These are phyloP conservation scores for Zostera marina DNA, from an alignment of 116 monocot genomes.

Conservation along the genomic window DNA sequence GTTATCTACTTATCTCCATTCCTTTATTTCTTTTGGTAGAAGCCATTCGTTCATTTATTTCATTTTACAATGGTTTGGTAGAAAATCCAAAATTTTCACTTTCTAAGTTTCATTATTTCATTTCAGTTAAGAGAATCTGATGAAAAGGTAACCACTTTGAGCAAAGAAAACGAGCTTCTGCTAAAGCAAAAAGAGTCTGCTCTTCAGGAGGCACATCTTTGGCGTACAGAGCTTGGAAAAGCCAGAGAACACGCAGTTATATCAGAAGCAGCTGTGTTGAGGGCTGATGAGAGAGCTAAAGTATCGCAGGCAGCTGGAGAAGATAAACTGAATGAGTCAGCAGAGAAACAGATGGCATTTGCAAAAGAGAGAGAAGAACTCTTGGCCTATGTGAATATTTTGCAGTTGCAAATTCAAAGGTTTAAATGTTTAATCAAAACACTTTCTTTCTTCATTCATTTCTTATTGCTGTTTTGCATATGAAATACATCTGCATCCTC, in stretches of 20 bases:
- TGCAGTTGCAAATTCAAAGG: conserved; percentile 91
- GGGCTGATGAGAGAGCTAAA: conserved; percentile 87
- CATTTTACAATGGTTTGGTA: no score
- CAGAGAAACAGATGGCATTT: conserved; percentile 37
- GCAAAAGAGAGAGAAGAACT: conserved; percentile 86
- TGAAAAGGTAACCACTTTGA: conserved; percentile 37
- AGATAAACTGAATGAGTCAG: conserved; percentile 37
- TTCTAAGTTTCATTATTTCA: no score
- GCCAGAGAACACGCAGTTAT: conserved; percentile 81
- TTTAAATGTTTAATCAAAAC: conserved; percentile 6
- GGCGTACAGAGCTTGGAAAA: conserved; percentile 95
- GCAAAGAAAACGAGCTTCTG: conserved; percentile 47
- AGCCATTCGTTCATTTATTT: neutral
- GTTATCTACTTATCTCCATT: no score
- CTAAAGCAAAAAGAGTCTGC: conserved; percentile 75
- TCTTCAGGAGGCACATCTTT: conserved; percentile 69
- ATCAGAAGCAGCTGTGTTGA: conserved; percentile 76
- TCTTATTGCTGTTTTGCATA: neutral
- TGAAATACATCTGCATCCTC: neutral
- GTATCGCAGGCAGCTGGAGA: conserved; percentile 60
- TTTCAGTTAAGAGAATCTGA: conserved; percentile 62
- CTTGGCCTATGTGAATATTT: conserved; percentile 36
- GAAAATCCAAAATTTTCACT: no score
- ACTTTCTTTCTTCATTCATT: neutral
- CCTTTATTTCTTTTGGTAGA: no score